Percentiles rank a stretch among this genome's conserved stretches.
These are phyloP conservation scores for Pichia sp. DNA, from an alignment of 1,139 yeast genomes.

Conservation along the genomic window DNA sequence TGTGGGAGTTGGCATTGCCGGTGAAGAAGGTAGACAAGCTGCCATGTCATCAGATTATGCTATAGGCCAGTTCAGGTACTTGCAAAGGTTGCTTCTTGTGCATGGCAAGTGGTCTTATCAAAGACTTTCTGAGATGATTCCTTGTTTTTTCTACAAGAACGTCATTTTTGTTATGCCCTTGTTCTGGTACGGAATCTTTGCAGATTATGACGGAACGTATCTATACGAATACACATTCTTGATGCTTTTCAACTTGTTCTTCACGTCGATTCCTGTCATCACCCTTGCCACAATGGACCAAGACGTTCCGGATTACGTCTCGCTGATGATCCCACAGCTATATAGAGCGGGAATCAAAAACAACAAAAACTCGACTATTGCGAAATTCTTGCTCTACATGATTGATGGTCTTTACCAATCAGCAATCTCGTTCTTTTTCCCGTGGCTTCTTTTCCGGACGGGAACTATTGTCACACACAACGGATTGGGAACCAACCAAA, in stretches of 20 bases:
- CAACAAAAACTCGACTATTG: slow-evolving; percentile 46
- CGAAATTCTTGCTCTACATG: slow-evolving; percentile 53
- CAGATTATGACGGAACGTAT: slow-evolving; percentile 57
- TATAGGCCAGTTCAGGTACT: slow-evolving; percentile 58
- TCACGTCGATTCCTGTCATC: slow-evolving; percentile 60
- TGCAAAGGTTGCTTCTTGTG: slow-evolving; percentile 51
- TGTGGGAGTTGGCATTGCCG: slow-evolving; percentile 65
- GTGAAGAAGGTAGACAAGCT: slow-evolving; percentile 67
- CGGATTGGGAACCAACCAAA: slow-evolving; percentile 52
- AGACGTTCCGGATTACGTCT: slow-evolving; percentile 56
- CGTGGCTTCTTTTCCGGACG: slow-evolving; percentile 45
- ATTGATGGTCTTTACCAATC: slow-evolving; percentile 57
- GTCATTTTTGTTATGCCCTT: slow-evolving; percentile 57
- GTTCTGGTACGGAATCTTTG: slow-evolving; percentile 60
- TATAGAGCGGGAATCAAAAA: slow-evolving; percentile 47
- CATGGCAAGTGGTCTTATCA: slow-evolving; percentile 67
- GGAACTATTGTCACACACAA: slow-evolving; percentile 43
- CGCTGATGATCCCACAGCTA: slow-evolving; percentile 56
- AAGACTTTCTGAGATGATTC: slow-evolving; percentile 60
- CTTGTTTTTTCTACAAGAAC: slow-evolving; percentile 61
- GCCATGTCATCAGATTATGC: slow-evolving; percentile 67
- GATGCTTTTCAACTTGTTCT: slow-evolving; percentile 64
- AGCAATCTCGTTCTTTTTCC: slow-evolving; percentile 52
- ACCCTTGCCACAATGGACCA: slow-evolving; percentile 58
- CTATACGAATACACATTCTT: slow-evolving; percentile 58